Base-by-base conservation (phyloP, 164 flowering plant genomes). In the Macadamia integrifolia region DNA sequence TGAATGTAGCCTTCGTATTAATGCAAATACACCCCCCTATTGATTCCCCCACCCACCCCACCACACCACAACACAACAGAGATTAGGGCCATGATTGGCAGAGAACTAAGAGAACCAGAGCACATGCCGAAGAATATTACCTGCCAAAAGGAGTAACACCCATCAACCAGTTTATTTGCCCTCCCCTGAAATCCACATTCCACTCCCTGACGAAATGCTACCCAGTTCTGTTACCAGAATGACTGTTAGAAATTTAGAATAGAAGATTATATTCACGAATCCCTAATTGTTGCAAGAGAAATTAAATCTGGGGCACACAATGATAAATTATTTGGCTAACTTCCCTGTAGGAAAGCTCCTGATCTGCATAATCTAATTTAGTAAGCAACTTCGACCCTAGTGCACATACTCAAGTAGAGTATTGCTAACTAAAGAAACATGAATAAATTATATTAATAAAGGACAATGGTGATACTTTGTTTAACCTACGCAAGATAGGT, bases 111-210 rank as follows among this genome's bases (percentile, higher is more conserved):
- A 40, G 60, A 62, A 18, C 42, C 5, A 13, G 10, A 28, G 12
- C 17, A 43, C 48, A 69, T 8, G 31, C 49, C 18, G 32, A 17
- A 66, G 48, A 43, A 58, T 48, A 43, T 66, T 61, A 93, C 98
- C 98, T 94, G 98, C 98, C 98, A 94, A 77, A 93, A 94, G 66
- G 98, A 92, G 76, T 95, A 92, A 80, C 99, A 95, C 60, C 99
- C 97, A 80, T 95, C 99, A 55, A 95, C 96, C 78, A 92, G 76
- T 78, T 92, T 95, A 83, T 95, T 95, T 65, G 96, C 76, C 76
- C 98, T 82, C 31, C 99, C 99, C 72, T 95, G 97, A 81, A 95
- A 89, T 62, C 99, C 99, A 77, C 89, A 75, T 71, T 95, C 98
- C 42, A 78, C 75, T 56, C 98, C 97, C 80, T 92, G 99, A 64